phyloP scores from a whole-genome alignment of 768 basidiomycete species.

The Boletus bicolor region DNA sequence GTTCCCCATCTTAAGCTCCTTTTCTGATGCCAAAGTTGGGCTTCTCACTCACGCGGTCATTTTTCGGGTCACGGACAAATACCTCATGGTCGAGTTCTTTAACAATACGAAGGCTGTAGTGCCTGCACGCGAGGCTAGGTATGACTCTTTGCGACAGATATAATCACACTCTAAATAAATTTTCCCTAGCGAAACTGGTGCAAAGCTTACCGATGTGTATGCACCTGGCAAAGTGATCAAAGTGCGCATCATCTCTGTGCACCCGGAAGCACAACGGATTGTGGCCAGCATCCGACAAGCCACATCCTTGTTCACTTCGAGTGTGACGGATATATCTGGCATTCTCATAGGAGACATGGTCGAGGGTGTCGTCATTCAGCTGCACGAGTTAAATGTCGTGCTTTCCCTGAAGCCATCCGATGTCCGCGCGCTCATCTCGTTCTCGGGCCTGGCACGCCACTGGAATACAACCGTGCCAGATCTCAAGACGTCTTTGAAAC shows the following conservation, averaged over 20 bases:
- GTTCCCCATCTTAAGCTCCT: conserved; percentile 60
- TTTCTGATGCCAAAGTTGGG: conserved; percentile 70
- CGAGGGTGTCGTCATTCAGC: conserved; percentile 65
- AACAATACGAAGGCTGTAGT: conserved; percentile 83
- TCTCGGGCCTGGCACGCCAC: conserved; percentile 84
- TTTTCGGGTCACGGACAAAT: conserved; percentile 76
- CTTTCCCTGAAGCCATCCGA: conserved; percentile 67
- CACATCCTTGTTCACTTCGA: conserved; percentile 44
- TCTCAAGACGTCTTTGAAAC: conserved; percentile 57
- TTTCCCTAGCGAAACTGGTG: conserved; percentile 57
- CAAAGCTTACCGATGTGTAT: conserved; percentile 61
- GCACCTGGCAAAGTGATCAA: conserved; percentile 78
- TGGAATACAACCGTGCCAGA: conserved; percentile 63
- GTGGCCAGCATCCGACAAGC: conserved; percentile 88
- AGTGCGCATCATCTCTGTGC: conserved; percentile 71
- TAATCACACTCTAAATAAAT: background rate
- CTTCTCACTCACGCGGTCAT: conserved; percentile 77
- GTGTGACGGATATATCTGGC: conserved; percentile 60
- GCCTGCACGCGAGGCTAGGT: conserved; percentile 81
- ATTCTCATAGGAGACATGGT: conserved; percentile 77
- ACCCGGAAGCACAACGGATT: conserved; percentile 59
- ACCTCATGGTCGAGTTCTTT: conserved; percentile 85
- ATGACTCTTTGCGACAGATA: conserved; percentile 19
- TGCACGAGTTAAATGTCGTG: conserved; percentile 84
- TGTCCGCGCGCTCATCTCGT: conserved; percentile 77